Base-by-base conservation (phyloP, 345 rosid genomes). In the Kernera saxatilis region DNA sequence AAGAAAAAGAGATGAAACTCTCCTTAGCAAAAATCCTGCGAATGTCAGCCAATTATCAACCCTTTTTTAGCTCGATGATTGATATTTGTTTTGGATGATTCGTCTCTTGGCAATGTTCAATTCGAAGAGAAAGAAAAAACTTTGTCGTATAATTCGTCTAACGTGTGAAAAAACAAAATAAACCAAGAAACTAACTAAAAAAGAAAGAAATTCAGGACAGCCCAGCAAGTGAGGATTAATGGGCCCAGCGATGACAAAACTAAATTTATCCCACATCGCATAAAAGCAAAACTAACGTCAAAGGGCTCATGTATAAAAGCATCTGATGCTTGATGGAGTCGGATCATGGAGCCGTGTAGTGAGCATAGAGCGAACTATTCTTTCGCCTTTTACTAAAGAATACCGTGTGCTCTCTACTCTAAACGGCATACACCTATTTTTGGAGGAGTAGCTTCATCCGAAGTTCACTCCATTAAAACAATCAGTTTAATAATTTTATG, bases 351-450 rank as follows among this genome's bases (percentile, higher is more conserved):
- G 73, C 59, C 50, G 69, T 78, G 80, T 46, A 62, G 46, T 78
- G 72, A 70, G 75, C 57, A 52, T 76, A 74, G 3, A 74, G 80
- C 76, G 80, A 81, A 77, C 73, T 83, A 78, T 84, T 84, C 87
- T 84, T 86, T 78, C 80, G 81, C 85, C 82, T 81, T 84, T 82
- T 83, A 84, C 87, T 78, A 82, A 78, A 84, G 88, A 82, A 81
- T 81, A 78, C 81, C 77, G 77, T 79, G 79, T 78, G 72, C 75
- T 61, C 61, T 69, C 59, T 43, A 17, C 21, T 1, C 9, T 2
- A 52, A 67, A 12, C 27, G 72, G 72, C 62, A 67, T 67, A 52
- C 72, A 53, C 62, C 39, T 13, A 67, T 67, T 67, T 67, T 67
- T 67, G 52, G 71, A 67, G 51, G 71, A 48, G 30, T 62, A 0